Evolutionary conservation across 1,139 yeast species (phyloP).

Genomic region (Geotrichum siamense): DNA sequence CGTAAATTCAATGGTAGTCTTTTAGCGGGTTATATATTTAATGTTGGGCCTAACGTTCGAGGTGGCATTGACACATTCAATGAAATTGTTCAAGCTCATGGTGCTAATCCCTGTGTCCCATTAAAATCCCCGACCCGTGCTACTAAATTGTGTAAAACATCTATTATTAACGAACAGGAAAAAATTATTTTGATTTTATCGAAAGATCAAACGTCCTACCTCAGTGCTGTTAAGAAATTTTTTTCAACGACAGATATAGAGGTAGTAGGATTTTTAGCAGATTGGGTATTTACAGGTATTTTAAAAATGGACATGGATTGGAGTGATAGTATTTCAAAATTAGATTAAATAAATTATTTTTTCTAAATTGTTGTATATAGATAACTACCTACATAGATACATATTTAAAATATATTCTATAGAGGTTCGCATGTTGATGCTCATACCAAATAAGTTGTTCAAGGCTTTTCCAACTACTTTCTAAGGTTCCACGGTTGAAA

Average conservation of each 20-base stretch:
- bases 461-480: no score
- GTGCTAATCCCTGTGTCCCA: conserved; percentile 30
- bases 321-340: no score
- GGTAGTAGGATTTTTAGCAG: conserved; percentile 18
- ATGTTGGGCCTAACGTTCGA: conserved; percentile 39
- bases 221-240: conserved; percentile 16
- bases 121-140: conserved; percentile 23
- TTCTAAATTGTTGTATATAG: no score
- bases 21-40: conserved; percentile 12
- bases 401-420: no score
- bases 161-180: conserved; percentile 14
- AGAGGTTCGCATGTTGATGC: no score
- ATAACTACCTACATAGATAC: no score
- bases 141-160: conserved; percentile 30
- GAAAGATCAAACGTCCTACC: conserved; percentile 13
- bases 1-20: conserved; percentile 3
- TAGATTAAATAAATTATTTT: no score
- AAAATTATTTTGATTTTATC: conserved; percentile 21
- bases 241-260: conserved; percentile 9
- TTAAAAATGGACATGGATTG: conserved; percentile 22
- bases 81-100: conserved; percentile 60
- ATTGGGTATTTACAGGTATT: conserved; percentile 22
- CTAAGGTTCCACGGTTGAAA: no score
- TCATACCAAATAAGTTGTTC: no score
- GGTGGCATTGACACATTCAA: conserved; percentile 62